A percentile compares a stretch with the other conserved stretches of the same genome.
Conservation (phyloP, 495 filamentous ascomycete species). For the Penicillium verhagenii region DNA sequence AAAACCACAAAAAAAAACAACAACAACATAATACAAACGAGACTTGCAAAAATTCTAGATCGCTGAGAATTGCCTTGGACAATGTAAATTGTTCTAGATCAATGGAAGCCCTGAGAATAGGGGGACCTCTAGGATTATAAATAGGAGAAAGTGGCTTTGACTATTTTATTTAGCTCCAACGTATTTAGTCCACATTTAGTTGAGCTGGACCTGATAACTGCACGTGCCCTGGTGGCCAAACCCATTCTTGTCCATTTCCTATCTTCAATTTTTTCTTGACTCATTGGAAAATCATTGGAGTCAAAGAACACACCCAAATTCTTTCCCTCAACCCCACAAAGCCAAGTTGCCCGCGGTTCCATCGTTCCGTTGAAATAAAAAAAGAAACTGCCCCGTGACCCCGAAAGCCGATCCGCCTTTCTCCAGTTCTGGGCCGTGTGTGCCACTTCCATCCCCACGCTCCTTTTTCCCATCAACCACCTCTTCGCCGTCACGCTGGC, state of each 20-base stretch:
- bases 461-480: constrained; percentile 21
- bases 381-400: constrained; percentile 27
- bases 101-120: neutral
- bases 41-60: neutral
- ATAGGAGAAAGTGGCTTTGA: neutral
- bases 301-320: neutral
- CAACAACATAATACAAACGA: neutral
- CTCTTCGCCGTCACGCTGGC: constrained; percentile 26
- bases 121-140: neutral
- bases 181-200: neutral
- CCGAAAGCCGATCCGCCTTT: constrained; percentile 24
- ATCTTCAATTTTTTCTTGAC: neutral
- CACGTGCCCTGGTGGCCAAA: neutral
- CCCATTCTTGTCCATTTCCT: neutral
- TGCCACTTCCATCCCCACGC: constrained; percentile 33
- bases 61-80: no score
- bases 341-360: neutral
- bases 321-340: neutral
- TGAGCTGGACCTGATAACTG: neutral
- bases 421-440: constrained; percentile 30
- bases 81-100: neutral
- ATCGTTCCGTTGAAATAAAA: neutral
- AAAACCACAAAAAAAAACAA: neutral
- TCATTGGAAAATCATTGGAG: neutral
- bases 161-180: neutral